phyloP scores from a whole-genome alignment of 805 yeast species.

The Pichia occidentalis region DNA sequence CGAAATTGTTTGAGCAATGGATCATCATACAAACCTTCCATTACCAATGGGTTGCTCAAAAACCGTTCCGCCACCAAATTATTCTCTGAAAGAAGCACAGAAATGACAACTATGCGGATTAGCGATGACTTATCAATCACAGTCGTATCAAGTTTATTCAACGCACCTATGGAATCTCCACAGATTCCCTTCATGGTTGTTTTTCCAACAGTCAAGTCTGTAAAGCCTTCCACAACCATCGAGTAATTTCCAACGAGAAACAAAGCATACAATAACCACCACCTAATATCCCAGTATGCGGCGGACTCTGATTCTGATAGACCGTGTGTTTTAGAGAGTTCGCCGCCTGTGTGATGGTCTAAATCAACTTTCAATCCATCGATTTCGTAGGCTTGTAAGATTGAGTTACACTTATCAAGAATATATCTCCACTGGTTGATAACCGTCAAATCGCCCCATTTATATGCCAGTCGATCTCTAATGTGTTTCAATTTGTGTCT shows the following conservation, averaged over 20 bases:
- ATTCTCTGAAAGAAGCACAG: slow-evolving; percentile 18
- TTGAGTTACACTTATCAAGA: slow-evolving; percentile 4
- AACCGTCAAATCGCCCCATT: slow-evolving; percentile 2
- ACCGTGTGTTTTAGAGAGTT: not conserved
- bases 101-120: slow-evolving; percentile 18
- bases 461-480: not conserved
- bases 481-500: not conserved
- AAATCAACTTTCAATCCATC: slow-evolving; percentile 14
- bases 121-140: slow-evolving; percentile 17
- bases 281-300: slow-evolving; percentile 27
- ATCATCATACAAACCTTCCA: slow-evolving; percentile 20
- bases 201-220: slow-evolving; percentile 1
- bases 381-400: slow-evolving; percentile 1
- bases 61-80: slow-evolving; percentile 8
- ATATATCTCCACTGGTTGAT: slow-evolving; percentile 4
- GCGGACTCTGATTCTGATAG: slow-evolving; percentile 3
- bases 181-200: slow-evolving; percentile 6
- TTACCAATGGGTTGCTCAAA: slow-evolving; percentile 14
- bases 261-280: slow-evolving; percentile 23
- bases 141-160: slow-evolving; percentile 15
- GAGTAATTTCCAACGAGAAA: slow-evolving; percentile 23
- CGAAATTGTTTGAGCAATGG: slow-evolving; percentile 20
- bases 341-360: slow-evolving; percentile 14
- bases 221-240: slow-evolving; percentile 19
- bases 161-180: slow-evolving; percentile 15